Percentiles rank a stretch among this genome's conserved stretches.
These are phyloP conservation scores for Saccharomycopsis hybrid DNA, from an alignment of 1,139 yeast species.

Conservation along the genomic window DNA sequence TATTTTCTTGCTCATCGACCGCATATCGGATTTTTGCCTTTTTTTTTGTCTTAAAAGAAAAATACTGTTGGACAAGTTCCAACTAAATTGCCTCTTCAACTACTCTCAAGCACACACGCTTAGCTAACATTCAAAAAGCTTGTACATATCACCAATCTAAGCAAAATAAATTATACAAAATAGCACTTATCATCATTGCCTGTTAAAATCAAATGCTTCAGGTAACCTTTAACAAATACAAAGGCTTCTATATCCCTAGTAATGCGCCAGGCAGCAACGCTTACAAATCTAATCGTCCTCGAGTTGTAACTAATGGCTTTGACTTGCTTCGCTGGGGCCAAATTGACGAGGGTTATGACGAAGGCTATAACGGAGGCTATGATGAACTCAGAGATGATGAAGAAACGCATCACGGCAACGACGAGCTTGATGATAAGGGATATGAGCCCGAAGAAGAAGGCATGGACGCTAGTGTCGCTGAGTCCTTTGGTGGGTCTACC, in stretches of 20 bases:
- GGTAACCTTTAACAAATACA: conserved; percentile 5
- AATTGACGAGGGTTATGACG: neutral
- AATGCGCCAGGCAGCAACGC: neutral
- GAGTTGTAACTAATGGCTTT: conserved; percentile 9
- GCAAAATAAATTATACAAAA: too few relatives aligned
- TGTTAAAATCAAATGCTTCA: neutral
- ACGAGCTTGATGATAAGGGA: neutral
- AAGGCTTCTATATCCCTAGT: conserved; percentile 5
- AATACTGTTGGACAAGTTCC: too few relatives aligned
- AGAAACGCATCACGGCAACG: conserved; percentile 8
- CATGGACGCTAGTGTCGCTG: neutral
- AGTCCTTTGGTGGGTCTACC: neutral
- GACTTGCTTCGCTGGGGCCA: conserved; percentile 10
- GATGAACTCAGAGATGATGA: neutral
- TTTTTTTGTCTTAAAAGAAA: too few relatives aligned
- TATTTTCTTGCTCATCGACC: too few relatives aligned
- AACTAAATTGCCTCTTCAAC: too few relatives aligned
- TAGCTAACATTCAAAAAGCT: too few relatives aligned
- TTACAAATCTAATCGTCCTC: neutral
- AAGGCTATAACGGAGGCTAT: neutral
- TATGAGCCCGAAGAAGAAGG: neutral
- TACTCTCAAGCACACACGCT: too few relatives aligned
- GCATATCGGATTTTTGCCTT: too few relatives aligned
- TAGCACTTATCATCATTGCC: neutral
- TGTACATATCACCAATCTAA: too few relatives aligned